Base-by-base conservation (phyloP, 202 grass and related monocot genomes). In the Brachypodium distachyon region DNA sequence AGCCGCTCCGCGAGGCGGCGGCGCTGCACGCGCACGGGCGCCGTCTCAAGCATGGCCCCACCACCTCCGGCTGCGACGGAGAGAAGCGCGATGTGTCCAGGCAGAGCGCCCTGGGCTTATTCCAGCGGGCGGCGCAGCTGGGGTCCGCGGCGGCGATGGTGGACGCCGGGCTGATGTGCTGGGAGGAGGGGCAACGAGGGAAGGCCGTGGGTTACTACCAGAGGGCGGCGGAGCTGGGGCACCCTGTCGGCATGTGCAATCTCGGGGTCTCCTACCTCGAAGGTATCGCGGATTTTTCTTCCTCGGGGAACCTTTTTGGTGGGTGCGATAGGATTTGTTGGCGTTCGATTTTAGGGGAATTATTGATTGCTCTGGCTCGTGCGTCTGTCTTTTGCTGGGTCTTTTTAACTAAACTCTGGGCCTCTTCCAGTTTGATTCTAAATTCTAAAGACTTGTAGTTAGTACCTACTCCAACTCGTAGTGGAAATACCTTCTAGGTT, bases 61-160 rank as follows among this genome's bases (percentile, higher is more conserved):
- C 21, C 6, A 2, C 41, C 25, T 28, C 70, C 1, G 27, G 1
- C 1, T 34, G 27, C 0, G 10, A 10, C 18, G 38, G 57, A 0
- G 65, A 54, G 14, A 23, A 40, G 7, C 6, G 21, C 12, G 31
- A 28, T 12, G 33, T 27, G 19, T 77, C 86, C 65, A 76, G 66
- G 39, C 49, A 33, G 22, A 81, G 80, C 21, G 83, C 90, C 3
- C 55, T 93, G 46, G 83, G 65, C 22, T 79, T 86, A 9, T 93
- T 92, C 90, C 67, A 74, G 72, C 84, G 82, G 10, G 90, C 86
- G 11, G 87, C 87, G 32, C 62, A 53, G 54, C 84, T 84, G 23
- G 90, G 90, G n/a, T 93, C 83, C n/a, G 84, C 87, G 9, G 80
- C 81, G 5, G 83, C 90, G 44, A 93, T 93, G 90, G 90, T 93